Evolutionary conservation across 208 protist species (phyloP).

Genomic region (Acanthamoeba lenticulata): DNA sequence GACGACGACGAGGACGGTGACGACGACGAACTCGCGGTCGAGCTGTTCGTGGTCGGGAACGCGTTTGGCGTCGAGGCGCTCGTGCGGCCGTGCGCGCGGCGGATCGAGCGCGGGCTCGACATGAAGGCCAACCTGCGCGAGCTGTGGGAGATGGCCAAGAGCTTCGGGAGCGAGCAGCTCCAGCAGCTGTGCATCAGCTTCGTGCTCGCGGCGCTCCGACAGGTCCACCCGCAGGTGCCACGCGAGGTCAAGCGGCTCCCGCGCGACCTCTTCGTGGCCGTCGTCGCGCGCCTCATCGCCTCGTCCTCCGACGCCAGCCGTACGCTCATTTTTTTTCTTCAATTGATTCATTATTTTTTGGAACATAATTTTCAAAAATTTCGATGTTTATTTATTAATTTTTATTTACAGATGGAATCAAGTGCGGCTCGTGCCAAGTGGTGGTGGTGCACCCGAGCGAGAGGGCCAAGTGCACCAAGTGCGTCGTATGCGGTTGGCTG

Average conservation of each 20-base stretch:
- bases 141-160: neutral
- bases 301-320: neutral
- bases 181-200: conserved; percentile 16
- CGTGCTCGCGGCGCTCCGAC: neutral
- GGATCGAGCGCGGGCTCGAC: neutral
- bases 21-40: neutral
- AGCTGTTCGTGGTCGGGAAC: neutral
- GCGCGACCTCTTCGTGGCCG: neutral
- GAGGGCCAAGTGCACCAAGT: neutral
- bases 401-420: neutral
- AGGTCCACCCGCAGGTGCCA: neutral
- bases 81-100: neutral
- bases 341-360: too few relatives aligned
- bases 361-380: neutral
- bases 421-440: neutral
- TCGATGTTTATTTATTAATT: neutral
- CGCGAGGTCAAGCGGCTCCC: neutral
- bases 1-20: neutral
- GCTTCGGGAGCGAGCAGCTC: neutral
- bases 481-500: neutral
- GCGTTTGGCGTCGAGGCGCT: neutral
- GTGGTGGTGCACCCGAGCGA: neutral
- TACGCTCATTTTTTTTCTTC: neutral
- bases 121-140: neutral
- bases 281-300: neutral